Evolutionary conservation across 257 asterid species (phyloP).

Genomic region (Parsonsia alboflavescens): DNA sequence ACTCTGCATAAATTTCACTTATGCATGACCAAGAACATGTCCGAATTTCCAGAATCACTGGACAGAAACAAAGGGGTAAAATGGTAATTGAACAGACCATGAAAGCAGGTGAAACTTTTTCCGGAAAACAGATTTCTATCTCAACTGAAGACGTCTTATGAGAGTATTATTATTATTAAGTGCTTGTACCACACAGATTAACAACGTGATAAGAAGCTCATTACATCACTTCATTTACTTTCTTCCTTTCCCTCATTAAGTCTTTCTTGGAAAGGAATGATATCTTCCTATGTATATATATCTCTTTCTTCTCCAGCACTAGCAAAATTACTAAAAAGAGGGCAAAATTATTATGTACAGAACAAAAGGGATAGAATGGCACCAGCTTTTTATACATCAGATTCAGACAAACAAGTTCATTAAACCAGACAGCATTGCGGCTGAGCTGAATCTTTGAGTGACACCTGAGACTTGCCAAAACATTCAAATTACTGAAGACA

Average conservation of each 20-base stretch:
- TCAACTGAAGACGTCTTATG: not conserved
- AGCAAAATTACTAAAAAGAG: not conserved
- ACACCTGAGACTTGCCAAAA: not conserved
- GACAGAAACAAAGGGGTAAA: too few species aligned
- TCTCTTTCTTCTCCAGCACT: not conserved
- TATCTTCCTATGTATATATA: too few species aligned
- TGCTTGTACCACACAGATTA: not conserved
- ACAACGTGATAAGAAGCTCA: not conserved
- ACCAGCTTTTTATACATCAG: not conserved
- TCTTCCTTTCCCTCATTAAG: not conserved
- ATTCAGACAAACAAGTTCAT: not conserved
- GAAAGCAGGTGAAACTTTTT: not conserved
- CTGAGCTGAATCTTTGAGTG: not conserved
- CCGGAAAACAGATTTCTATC: not conserved
- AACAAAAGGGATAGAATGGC: not conserved
- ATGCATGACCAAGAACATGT: too few species aligned
- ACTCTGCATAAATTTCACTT: too few species aligned
- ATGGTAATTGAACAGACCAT: not conserved
- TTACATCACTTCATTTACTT: not conserved
- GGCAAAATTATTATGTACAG: slow-evolving; percentile 18
- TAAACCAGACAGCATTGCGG: not conserved
- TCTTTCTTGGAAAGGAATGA: not conserved
- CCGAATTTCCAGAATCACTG: too few species aligned
- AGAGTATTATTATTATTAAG: too few species aligned
- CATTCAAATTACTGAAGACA: not conserved